These are phyloP conservation scores for Phoma sp. DNA, from an alignment of 2,329 filamentous ascomycete genomes.

Conservation along the genomic window DNA sequence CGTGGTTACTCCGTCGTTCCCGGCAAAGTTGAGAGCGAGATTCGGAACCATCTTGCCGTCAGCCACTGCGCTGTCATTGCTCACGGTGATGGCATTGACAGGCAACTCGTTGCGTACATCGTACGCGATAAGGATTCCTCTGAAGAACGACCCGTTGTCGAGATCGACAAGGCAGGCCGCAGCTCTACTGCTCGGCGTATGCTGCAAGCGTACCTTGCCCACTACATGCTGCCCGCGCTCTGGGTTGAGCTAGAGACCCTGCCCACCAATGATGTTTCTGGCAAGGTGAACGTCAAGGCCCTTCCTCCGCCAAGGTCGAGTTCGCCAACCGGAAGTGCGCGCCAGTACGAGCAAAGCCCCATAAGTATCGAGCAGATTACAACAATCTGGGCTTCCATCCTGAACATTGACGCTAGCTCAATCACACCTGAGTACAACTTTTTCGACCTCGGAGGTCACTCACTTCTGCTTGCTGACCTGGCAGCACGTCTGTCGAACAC, in stretches of 20 bases:
- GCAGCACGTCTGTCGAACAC: constrained; percentile 72
- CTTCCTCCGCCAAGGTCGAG: constrained; percentile 68
- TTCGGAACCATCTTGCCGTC: constrained; percentile 73
- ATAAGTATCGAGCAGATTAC: constrained; percentile 73
- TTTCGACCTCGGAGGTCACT: constrained; percentile 83
- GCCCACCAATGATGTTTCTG: constrained; percentile 79
- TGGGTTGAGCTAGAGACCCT: constrained; percentile 77
- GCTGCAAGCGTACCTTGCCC: constrained; percentile 72
- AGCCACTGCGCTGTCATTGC: constrained; percentile 74
- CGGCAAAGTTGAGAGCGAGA: constrained; percentile 76
- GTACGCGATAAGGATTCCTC: constrained; percentile 70
- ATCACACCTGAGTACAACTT: constrained; percentile 77
- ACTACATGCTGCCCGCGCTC: constrained; percentile 82
- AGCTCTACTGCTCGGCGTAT: constrained; percentile 72
- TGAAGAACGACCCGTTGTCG: constrained; percentile 65
- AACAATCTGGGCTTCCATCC: constrained; percentile 73
- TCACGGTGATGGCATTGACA: constrained; percentile 77
- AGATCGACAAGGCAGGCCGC: constrained; percentile 74
- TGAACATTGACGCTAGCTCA: constrained; percentile 68
- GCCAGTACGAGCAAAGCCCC: constrained; percentile 65
- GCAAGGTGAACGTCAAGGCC: constrained; percentile 77
- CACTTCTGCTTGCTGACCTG: constrained; percentile 77
- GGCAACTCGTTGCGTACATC: constrained; percentile 79
- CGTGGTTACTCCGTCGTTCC: constrained; percentile 81
- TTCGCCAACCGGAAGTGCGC: constrained; percentile 54